Conservation (phyloP, 2,329 filamentous ascomycete genomes). For the Cordyceps farinosa region DNA sequence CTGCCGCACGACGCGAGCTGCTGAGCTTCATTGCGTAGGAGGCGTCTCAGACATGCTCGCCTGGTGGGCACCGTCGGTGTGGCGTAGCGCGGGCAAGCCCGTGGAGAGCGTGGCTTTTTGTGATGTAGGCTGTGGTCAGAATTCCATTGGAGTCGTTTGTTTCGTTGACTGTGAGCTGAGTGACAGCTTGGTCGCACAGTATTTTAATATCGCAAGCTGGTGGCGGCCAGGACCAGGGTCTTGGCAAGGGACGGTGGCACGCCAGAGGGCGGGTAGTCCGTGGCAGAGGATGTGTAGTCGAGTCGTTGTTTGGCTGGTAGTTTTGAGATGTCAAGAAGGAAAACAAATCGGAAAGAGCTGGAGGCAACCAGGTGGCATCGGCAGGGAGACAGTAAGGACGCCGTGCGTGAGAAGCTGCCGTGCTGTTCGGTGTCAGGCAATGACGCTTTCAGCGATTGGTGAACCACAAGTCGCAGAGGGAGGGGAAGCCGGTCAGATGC, state of each 20-base stretch:
- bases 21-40: slow-evolving; percentile 30
- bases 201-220: slow-evolving; percentile 1
- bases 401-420: neutral
- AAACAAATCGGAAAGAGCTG: neutral
- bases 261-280: neutral
- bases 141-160: neutral
- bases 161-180: neutral
- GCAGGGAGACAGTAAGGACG: neutral
- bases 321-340: neutral
- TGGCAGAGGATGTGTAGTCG: neutral
- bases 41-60: neutral
- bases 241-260: neutral
- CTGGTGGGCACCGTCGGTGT: neutral
- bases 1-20: slow-evolving; percentile 53
- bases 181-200: neutral
- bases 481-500: neutral
- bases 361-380: neutral
- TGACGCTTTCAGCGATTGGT: slow-evolving; percentile 11
- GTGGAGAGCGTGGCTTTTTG: neutral
- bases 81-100: slow-evolving; percentile 4
- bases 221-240: neutral
- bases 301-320: neutral
- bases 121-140: neutral
- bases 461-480: neutral
- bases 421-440: neutral